Evolutionary conservation across 129 eudicot genomes (phyloP).

Genomic region (Rutidosis leptorrhynchoides): DNA sequence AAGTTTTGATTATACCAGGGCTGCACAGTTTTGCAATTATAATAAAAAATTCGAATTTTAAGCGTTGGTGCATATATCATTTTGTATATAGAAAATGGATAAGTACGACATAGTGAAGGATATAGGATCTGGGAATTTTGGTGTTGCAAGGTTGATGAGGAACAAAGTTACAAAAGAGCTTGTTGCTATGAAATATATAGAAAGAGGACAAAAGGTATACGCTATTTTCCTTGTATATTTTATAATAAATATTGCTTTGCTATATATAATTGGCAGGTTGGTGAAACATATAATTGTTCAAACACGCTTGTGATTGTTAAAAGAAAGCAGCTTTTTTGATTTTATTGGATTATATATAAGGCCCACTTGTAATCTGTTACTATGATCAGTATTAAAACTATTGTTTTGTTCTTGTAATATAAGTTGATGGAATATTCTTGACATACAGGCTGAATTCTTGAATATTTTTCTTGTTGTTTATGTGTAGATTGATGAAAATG

Average conservation of each 20-base stretch:
- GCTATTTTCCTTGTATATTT: constrained; percentile 1
- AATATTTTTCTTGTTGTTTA: neutral
- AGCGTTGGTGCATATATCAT: neutral
- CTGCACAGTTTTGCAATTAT: neutral
- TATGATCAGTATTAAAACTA: neutral
- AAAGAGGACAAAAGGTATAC: constrained; percentile 88
- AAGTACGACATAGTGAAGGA: constrained; percentile 95
- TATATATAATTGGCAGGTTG: constrained; percentile 18
- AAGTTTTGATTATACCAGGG: constrained; percentile 17
- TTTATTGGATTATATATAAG: constrained; percentile 5
- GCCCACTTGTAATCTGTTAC: constrained; percentile 18
- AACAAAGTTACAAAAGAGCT: constrained; percentile 89
- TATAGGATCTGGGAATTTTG: constrained; percentile 95
- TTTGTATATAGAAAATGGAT: constrained; percentile 48
- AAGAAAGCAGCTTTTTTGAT: constrained; percentile 3
- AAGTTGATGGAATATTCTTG: constrained; percentile 7
- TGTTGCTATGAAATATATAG: constrained; percentile 95
- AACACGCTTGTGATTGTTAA: constrained; percentile 11
- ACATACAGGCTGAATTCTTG: constrained; percentile 10
- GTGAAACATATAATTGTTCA: constrained; percentile 21
- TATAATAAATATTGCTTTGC: constrained; percentile 8
- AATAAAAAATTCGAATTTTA: constrained; percentile 1
- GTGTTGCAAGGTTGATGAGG: constrained; percentile 94
- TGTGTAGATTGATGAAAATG: constrained; percentile 88
- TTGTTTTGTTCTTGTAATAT: constrained; percentile 13